These are phyloP conservation scores for Colletotrichum tropicale DNA, from an alignment of 2,329 filamentous ascomycete genomes.

Conservation along the genomic window DNA sequence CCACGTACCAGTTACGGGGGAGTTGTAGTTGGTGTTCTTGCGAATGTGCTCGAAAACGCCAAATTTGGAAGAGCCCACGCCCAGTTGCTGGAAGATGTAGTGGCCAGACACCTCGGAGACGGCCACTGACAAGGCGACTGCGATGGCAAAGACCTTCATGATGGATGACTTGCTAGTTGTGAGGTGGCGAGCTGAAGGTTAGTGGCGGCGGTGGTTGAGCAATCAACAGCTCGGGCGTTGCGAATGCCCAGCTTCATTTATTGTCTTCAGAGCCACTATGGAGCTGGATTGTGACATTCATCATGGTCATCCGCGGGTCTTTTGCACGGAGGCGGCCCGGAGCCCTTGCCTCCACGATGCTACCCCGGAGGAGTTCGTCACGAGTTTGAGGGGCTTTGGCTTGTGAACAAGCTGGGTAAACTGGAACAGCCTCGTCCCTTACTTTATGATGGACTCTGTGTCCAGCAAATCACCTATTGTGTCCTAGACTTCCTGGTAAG, in stretches of 20 bases:
- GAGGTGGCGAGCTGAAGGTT: neutral
- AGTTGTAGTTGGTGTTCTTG: conserved; percentile 41
- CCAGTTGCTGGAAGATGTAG: conserved; percentile 35
- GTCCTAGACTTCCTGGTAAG: neutral
- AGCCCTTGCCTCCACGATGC: neutral
- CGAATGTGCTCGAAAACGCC: conserved; percentile 36
- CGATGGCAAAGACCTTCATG: conserved; percentile 15
- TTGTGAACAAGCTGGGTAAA: neutral
- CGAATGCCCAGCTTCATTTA: neutral
- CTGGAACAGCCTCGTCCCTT: neutral
- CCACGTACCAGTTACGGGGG: conserved; percentile 32
- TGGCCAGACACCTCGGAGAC: conserved; percentile 21
- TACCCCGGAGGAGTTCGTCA: neutral
- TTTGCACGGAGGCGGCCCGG: neutral
- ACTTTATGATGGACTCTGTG: neutral
- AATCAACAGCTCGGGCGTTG: neutral
- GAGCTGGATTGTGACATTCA: neutral
- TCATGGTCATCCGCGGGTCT: neutral
- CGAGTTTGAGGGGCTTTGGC: neutral
- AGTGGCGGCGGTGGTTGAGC: neutral
- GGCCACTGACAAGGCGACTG: neutral
- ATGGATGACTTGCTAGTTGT: neutral
- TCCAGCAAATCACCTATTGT: neutral
- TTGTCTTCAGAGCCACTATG: neutral
- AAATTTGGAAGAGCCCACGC: conserved; percentile 27